Evolutionary conservation across 169 alveolate genomes (phyloP).

Genomic region (Theileria sp.): DNA sequence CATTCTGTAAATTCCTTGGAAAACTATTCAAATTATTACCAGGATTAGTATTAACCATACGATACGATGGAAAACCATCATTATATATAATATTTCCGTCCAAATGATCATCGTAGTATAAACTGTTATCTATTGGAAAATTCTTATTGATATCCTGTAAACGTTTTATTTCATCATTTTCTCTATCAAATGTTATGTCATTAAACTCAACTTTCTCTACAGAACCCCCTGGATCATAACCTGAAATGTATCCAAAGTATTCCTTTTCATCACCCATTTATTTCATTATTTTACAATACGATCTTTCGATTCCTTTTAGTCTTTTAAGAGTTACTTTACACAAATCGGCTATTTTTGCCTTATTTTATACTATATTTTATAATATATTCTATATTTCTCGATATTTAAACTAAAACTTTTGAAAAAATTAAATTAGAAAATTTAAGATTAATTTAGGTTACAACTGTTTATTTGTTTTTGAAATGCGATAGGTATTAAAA

Average conservation of each 20-base stretch:
- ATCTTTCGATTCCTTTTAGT: not conserved
- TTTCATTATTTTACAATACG: not conserved
- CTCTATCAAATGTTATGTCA: not conserved
- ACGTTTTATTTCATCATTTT: not conserved
- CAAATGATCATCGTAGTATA: not conserved
- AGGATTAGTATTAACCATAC: not conserved
- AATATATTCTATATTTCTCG: not conserved
- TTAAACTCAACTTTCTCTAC: not conserved
- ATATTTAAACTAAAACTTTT: not conserved
- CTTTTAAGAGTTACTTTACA: not conserved
- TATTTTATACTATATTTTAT: not conserved
- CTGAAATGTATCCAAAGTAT: not conserved
- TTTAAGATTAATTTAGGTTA: not conserved
- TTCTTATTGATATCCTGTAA: not conserved
- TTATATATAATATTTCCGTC: not conserved
- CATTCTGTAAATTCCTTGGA: not conserved
- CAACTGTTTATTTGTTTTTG: not conserved
- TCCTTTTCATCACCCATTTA: not conserved
- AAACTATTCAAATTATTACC: not conserved
- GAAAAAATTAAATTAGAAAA: not conserved
- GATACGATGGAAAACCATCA: slow-evolving; percentile 3
- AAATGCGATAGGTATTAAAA: not conserved
- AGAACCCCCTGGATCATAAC: not conserved
- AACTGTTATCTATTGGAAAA: not conserved
- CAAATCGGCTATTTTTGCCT: not conserved